A percentile compares a stretch with the other conserved stretches of the same genome.
Evolutionary conservation across 2,329 filamentous ascomycete species (phyloP).

Genomic region (Paecilomyces sp.): DNA sequence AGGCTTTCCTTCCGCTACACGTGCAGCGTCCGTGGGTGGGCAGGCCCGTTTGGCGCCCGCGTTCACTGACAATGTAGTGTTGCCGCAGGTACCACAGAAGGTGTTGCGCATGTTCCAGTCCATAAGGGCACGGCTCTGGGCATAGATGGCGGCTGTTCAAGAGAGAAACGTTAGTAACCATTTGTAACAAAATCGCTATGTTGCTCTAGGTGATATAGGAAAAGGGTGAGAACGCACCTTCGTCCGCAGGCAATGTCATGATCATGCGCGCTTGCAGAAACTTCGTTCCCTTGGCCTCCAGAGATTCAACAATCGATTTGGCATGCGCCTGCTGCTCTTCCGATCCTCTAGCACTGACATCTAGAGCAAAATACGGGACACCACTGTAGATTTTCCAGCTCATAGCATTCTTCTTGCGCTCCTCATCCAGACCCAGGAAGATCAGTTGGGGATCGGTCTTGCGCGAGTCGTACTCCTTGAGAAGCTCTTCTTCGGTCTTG

Average conservation of each 20-base stretch:
- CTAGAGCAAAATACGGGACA: conserved; percentile 79
- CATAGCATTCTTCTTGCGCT: conserved; percentile 34
- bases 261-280: conserved; percentile 63
- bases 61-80: conserved; percentile 58
- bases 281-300: conserved; percentile 55
- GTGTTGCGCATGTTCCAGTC: conserved; percentile 94
- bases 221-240: conserved; percentile 39
- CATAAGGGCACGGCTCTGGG: conserved; percentile 76
- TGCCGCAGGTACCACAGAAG: conserved; percentile 85
- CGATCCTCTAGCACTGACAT: conserved; percentile 55
- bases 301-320: conserved; percentile 50
- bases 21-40: conserved; percentile 36
- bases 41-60: conserved; percentile 39
- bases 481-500: conserved; percentile 62
- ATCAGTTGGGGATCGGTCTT: conserved; percentile 63
- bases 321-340: conserved; percentile 51
- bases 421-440: conserved; percentile 78
- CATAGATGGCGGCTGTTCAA: conserved; percentile 72
- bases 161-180: neutral
- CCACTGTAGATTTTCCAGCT: conserved; percentile 60
- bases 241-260: conserved; percentile 53
- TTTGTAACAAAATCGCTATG: neutral
- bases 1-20: conserved; percentile 18
- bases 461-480: conserved; percentile 67
- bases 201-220: neutral